Evolutionary conservation across 2,329 filamentous ascomycete genomes (phyloP), one percentile per base, ranked within the genome.

Genomic region (Neonectria neomacrospora): DNA sequence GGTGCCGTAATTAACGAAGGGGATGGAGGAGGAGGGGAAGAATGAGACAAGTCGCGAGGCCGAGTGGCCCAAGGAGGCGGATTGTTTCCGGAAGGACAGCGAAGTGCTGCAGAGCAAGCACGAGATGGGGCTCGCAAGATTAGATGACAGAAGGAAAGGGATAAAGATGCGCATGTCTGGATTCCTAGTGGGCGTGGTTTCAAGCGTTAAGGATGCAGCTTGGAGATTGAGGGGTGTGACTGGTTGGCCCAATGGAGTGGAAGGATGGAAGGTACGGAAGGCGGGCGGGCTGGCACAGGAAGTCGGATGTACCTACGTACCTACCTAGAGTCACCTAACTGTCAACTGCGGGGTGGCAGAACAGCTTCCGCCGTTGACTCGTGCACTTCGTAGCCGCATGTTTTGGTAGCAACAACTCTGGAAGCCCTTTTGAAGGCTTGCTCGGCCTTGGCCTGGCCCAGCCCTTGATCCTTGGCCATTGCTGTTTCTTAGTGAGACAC

Each of bases 81-180:
- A 28, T 50, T 42, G 51, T 54, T 22, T 59, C 48, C 41, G 34
- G 50, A 50, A 45, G 48, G 23, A 14, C 5, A 2, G 20, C 9
- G 23, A n/a, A 55, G 41, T 6, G 28, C 28, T 20, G 28, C n/a
- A 50, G 47, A 32, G 28, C 9, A 26, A 48, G 9, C 23, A 10
- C n/a, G 47, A 50, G 28, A 22, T n/a, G 28, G 45, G 34, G 47
- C 47, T 53, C 7, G 22, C 37, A 51, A 44, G 61, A 63, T 37
- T 16, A 6, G 51, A 63, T 63, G 61, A 60, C 61, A 63, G 30
- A 54, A 63, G 56, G 56, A 60, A 63, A 63, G 54, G 37, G 60
- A 63, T 55, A 63, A 63, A 50, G 50, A 54, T 59, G 18, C 47
- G 28, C 28, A 50, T 32, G 28, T 20, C 26, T n/a, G 26, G 16